Base-by-base conservation (phyloP, 139 green algal species). In the Chlamydomonas sp. region DNA sequence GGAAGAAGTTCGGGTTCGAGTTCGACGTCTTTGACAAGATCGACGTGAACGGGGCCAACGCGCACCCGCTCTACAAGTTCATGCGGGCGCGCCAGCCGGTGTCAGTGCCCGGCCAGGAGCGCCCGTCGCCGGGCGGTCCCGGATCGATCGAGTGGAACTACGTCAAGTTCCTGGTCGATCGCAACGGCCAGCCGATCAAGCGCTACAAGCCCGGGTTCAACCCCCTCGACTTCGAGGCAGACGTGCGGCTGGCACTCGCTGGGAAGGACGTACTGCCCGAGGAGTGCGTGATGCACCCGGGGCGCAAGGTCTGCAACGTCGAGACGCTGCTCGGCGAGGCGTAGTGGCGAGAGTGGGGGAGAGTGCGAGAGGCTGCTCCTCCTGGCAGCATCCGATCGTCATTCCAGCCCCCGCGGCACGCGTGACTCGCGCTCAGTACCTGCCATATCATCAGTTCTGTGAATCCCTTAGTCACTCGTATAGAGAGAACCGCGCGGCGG, bases 1-100 rank as follows among this genome's bases (percentile, higher is more conserved):
- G 79, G 57, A 74, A 70, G 20, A 97, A 97, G 81, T 96, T 97
- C 80, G 90, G 90, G 0, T 81, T 92, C 81, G 76, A 85, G 38
- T 86, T 93, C 84, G 78, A 85, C 43, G 80, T 89, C 16, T 89
- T 68, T 71, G 80, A 68, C 60, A 68, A 68, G 68, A 80, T 96
- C 4, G 82, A 92, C 2, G 87, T 95, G 1, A 97, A 97, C 70
- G 90, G 89, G 4, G 35, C 75, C 0, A 31, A 67, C 20, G 78
- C 87, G 1, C 79, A 93, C 74, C 91, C 89, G 8, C 68, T 97
- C 62, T 97, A 96, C 84, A 75, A 78, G 36, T 90, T 84, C 69
- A 66, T 97, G 3, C 75, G 75, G 54, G n/a, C 34, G 22, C 3
- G 13, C 34, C 61, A 65, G 61, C 71, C 75, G 2, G 26, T 70